Evolutionary conservation across 1,139 yeast genomes (phyloP).

Genomic region (Saccharomyces pastorianus): DNA sequence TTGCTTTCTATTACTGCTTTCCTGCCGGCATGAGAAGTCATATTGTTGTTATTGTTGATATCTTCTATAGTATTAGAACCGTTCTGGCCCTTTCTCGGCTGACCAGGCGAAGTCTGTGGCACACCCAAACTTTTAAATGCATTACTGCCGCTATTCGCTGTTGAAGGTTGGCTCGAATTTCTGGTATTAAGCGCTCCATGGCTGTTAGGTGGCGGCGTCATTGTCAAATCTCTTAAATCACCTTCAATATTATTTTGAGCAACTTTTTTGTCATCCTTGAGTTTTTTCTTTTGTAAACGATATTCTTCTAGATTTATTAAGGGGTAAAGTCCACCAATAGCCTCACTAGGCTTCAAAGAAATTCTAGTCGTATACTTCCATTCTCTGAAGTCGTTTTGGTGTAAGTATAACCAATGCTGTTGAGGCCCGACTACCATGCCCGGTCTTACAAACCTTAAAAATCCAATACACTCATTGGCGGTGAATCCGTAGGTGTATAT

Average conservation of each 20-base stretch:
- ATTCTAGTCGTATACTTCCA: conserved; percentile 91
- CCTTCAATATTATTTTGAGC: conserved; percentile 13
- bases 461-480: conserved; percentile 92
- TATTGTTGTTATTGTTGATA: conserved; percentile 13
- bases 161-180: conserved; percentile 44
- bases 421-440: conserved; percentile 99
- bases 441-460: conserved; percentile 92
- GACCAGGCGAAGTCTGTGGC: conserved; percentile 65
- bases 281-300: conserved; percentile 39
- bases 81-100: conserved; percentile 70
- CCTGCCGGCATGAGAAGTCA: not conserved
- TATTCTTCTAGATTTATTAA: conserved; percentile 49
- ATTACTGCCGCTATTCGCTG: conserved; percentile 52
- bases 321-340: conserved; percentile 71
- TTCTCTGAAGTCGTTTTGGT: conserved; percentile 90
- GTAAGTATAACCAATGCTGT: conserved; percentile 95
- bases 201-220: conserved; percentile 32
- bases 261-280: conserved; percentile 17
- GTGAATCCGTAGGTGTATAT: conserved; percentile 95
- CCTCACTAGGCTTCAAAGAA: conserved; percentile 49
- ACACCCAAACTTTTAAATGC: conserved; percentile 46
- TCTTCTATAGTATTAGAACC: conserved; percentile 31
- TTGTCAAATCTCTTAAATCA: conserved; percentile 18
- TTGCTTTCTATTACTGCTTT: conserved; percentile 1
- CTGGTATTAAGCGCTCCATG: conserved; percentile 43